Evolutionary conservation across 176 grass and related monocot genomes (phyloP), one percentile per base, ranked within the genome.

Genomic region (Lolium multiflorum): DNA sequence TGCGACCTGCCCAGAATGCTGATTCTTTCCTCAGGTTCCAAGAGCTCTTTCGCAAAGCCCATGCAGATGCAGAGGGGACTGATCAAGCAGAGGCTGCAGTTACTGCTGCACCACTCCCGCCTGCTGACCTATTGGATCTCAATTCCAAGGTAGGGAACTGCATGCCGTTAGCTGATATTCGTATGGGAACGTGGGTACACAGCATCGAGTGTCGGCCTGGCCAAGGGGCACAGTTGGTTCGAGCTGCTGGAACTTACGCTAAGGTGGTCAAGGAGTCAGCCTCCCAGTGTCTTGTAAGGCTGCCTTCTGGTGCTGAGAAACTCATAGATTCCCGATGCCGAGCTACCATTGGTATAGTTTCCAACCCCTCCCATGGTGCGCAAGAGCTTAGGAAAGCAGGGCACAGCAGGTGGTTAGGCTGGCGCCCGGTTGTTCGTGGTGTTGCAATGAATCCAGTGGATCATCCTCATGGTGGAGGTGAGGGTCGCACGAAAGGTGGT

Each of bases 401-500:
- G 26, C 74, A 69, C 37, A 41, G 66, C 66, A 35, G 31, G 35
- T 69, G 66, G 66, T 11, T 69, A 41, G 66, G 66, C 66, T 39
- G 66, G 66, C 31, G 66, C 16, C 31, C 66, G 3, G 66, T 69
- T 3, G 66, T 74, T 74, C 76, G 55, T 60, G 76, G 74, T 78
- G 75, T 78, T 54, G 75, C 75, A 7, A 78, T 78, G 75, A 78
- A 78, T 57, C 75, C 75, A n/a, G 52, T 78, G 51, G 75, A 78
- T 26, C 75, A 78, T 78, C 75, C 51, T 56, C 75, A 78, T 78
- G 51, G 75, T 31, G 75, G 51, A 78, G 75, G 75, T 9, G 75
- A 78, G 51, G 75, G 50, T 26, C 51, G 50, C 24, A 78, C 75
- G 26, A 78, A 78, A 58, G 75, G 63, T 66, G 63, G 63, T 35